Evolutionary conservation across 2,329 filamentous ascomycete species (phyloP).

Genomic region (Neocucurbitaria cava): DNA sequence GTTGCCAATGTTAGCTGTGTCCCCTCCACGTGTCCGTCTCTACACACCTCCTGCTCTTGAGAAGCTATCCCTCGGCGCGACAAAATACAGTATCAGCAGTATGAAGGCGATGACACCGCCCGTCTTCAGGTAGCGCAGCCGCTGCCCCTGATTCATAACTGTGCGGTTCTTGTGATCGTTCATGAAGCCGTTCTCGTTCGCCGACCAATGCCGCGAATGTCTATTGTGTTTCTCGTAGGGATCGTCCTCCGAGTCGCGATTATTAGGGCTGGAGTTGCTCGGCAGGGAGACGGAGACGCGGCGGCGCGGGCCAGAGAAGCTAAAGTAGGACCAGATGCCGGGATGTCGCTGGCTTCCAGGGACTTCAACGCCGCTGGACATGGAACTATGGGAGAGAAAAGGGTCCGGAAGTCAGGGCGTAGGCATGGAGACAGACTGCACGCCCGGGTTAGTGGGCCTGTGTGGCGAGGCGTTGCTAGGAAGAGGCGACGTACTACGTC

Average conservation of each 20-base stretch:
- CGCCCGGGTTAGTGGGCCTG: conserved; percentile 15
- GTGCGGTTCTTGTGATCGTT: conserved; percentile 53
- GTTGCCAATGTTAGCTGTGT: conserved; percentile 1
- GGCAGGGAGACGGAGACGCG: conserved; percentile 60
- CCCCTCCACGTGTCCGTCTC: neutral
- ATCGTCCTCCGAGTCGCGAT: conserved; percentile 50
- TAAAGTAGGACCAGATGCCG: conserved; percentile 62
- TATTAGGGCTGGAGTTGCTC: conserved; percentile 41
- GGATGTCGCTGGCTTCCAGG: conserved; percentile 52
- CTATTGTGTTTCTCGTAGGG: conserved; percentile 57
- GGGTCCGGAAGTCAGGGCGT: conserved; percentile 27
- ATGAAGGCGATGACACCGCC: conserved; percentile 66
- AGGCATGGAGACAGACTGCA: conserved; percentile 28
- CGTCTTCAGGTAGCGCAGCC: conserved; percentile 67
- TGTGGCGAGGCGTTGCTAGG: conserved; percentile 9
- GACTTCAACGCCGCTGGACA: conserved; percentile 63
- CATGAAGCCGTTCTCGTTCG: conserved; percentile 50
- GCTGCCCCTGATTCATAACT: conserved; percentile 69
- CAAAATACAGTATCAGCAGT: conserved; percentile 64
- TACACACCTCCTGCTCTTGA: conserved; percentile 34
- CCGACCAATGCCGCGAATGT: conserved; percentile 46
- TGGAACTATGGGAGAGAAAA: conserved; percentile 46
- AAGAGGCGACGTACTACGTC: conserved; percentile 15
- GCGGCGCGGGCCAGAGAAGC: conserved; percentile 59
- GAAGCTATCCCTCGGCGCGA: conserved; percentile 54